Evolutionary conservation across 108 stramenopile genomes (phyloP).

Genomic region (Conticribra weissflogii): DNA sequence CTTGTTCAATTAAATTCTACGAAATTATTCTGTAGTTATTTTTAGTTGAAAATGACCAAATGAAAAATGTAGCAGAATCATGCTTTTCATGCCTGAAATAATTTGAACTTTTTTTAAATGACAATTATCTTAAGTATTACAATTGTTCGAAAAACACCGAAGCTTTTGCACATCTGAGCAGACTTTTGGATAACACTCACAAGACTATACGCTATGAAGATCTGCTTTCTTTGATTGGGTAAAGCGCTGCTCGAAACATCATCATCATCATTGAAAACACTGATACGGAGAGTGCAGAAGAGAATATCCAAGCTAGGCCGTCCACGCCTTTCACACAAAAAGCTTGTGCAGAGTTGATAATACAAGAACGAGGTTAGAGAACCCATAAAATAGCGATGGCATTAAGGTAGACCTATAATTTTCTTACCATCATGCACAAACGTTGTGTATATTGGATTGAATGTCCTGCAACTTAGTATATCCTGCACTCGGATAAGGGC

Average conservation of each 20-base stretch:
- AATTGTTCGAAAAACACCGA: too few species aligned
- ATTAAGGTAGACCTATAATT: neutral
- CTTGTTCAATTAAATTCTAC: too few species aligned
- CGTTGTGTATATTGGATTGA: constrained; percentile 35
- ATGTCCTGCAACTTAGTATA: constrained; percentile 16
- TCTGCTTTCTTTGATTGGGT: constrained; percentile 5
- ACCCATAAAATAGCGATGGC: neutral
- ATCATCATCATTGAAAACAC: constrained; percentile 22
- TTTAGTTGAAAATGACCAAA: too few species aligned
- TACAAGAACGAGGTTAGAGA: neutral
- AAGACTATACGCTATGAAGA: too few species aligned
- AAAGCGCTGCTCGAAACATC: constrained; percentile 19
- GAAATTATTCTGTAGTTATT: too few species aligned
- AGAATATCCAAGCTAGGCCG: constrained; percentile 33
- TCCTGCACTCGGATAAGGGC: constrained; percentile 11
- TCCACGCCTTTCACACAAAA: constrained; percentile 31
- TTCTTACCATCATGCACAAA: constrained; percentile 32
- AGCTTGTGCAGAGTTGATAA: neutral
- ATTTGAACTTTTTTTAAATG: too few species aligned
- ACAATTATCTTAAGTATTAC: too few species aligned
- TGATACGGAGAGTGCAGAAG: neutral
- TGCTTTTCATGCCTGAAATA: too few species aligned
- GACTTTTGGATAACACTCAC: too few species aligned
- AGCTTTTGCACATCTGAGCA: too few species aligned
- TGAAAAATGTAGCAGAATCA: too few species aligned